Evolutionary conservation across 1,284 basidiomycete genomes (phyloP), one percentile per base, ranked within the genome.

Genomic region (Apiotrichum domesticum): DNA sequence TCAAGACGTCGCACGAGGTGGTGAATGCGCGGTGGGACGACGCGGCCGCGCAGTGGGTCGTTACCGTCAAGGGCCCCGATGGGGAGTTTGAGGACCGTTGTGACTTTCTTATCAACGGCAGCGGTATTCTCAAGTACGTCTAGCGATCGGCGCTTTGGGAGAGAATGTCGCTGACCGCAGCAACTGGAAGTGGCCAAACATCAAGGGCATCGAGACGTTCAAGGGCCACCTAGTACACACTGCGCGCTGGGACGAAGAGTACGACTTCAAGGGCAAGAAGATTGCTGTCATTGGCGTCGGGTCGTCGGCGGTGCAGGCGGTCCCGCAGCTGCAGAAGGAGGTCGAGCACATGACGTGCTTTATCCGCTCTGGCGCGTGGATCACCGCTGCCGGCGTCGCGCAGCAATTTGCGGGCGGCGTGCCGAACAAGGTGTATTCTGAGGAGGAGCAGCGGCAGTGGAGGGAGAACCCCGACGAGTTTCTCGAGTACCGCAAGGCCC

Each of bases 71-170:
- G 33, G n/a, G 52, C 8, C 51, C 54, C 15, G 56, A 56, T 14
- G 42, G 50, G 3, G 37, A 55, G 43, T 37, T 59, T 13, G 56
- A 56, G 35, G 70, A 72, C 55, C 42, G 41, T 2, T 61, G 58
- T 35, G 67, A 73, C 52, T 59, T 73, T 42, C 57, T 73, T 45
- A 58, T 69, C 55, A 72, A 72, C 63, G 68, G 63, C 9, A 53
- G 54, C 10, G 72, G 70, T 6, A 46, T 64, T n/a, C 52, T 61
- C 4, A 54, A 52, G 37, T 48, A 39, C 8, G 37, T 13, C 29
- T 29, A 29, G 29, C 3, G 29, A 29, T 29, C 29, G 29, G 29
- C 29, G 29, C 29, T 29, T 43, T 7, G 39, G 34, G n/a, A 4
- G 39, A 40, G 29, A 29, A 29, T 29, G 29, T 29, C 29, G 29